Conservation (phyloP, 495 filamentous ascomycete species). For the Pyrenula aspistea region DNA sequence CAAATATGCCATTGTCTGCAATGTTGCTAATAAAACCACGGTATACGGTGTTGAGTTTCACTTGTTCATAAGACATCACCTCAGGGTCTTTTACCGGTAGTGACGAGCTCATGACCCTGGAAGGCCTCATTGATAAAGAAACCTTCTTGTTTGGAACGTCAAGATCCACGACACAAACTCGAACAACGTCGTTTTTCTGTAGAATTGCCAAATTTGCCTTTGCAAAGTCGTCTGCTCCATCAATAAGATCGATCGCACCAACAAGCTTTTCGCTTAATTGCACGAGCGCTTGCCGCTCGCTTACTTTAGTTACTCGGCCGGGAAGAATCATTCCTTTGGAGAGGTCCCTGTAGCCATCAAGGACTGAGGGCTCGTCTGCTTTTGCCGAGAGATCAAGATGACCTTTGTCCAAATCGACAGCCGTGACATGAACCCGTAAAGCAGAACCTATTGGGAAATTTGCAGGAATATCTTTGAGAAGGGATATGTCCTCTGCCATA, state of each 20-base stretch:
- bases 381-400: constrained; percentile 74
- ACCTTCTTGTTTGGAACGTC: constrained; percentile 77
- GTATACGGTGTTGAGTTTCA: constrained; percentile 68
- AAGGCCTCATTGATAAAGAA: constrained; percentile 70
- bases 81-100: constrained; percentile 73
- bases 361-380: constrained; percentile 33
- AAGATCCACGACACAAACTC: constrained; percentile 68
- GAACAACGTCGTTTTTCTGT: constrained; percentile 72
- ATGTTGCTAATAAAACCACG: constrained; percentile 85
- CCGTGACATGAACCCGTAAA: constrained; percentile 61
- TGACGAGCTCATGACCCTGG: constrained; percentile 76
- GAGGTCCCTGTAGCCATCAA: constrained; percentile 54
- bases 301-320: constrained; percentile 73
- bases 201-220: constrained; percentile 55
- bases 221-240: constrained; percentile 77
- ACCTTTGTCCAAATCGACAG: constrained; percentile 58
- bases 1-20: constrained; percentile 74
- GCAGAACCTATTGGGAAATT: constrained; percentile 85
- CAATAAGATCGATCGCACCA: constrained; percentile 61
- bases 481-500: constrained; percentile 71
- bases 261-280: constrained; percentile 68
- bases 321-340: constrained; percentile 68
- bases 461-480: constrained; percentile 60
- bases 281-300: constrained; percentile 70
- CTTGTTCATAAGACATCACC: constrained; percentile 50